These are phyloP conservation scores for Podaxis mareebaensis DNA, from an alignment of 768 basidiomycete genomes.

Conservation along the genomic window DNA sequence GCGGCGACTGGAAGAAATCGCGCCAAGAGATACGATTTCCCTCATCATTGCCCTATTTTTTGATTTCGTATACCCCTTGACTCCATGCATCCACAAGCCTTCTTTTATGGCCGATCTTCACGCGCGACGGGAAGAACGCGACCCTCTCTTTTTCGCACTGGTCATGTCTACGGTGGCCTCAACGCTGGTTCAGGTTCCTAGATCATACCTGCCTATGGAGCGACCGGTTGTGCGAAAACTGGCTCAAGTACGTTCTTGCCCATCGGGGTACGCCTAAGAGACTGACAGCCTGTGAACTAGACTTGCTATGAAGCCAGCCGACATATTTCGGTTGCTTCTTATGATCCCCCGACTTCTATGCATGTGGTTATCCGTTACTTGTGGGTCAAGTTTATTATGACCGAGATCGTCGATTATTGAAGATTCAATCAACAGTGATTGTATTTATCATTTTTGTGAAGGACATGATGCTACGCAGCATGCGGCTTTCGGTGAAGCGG, in stretches of 20 bases:
- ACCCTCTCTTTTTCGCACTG: slow-evolving; percentile 88
- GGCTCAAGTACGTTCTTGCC: slow-evolving; percentile 47
- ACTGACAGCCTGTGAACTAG: slow-evolving; percentile 30
- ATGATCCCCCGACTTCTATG: slow-evolving; percentile 82
- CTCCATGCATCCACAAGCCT: slow-evolving; percentile 88
- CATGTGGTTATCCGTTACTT: slow-evolving; percentile 89
- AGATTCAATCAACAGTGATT: slow-evolving; percentile 52
- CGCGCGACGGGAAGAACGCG: slow-evolving; percentile 75
- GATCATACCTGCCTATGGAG: slow-evolving; percentile 87
- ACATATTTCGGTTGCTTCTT: slow-evolving; percentile 76
- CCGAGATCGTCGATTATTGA: slow-evolving; percentile 13
- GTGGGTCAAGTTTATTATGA: slow-evolving; percentile 45
- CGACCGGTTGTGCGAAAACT: slow-evolving; percentile 81
- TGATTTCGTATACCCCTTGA: slow-evolving; percentile 91
- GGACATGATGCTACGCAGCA: slow-evolving; percentile 87
- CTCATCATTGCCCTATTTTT: slow-evolving; percentile 89
- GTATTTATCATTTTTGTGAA: slow-evolving; percentile 85
- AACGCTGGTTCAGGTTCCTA: slow-evolving; percentile 85
- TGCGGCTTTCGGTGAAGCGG: slow-evolving; percentile 85
- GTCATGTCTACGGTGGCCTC: slow-evolving; percentile 89
- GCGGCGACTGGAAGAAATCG: slow-evolving; percentile 78
- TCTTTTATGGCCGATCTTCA: slow-evolving; percentile 91
- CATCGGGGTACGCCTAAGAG: slow-evolving; percentile 4
- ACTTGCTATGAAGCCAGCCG: slow-evolving; percentile 82
- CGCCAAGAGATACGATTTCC: slow-evolving; percentile 77